Base-by-base conservation (phyloP, 257 asterid species). In the Voacanga thouarsii region DNA sequence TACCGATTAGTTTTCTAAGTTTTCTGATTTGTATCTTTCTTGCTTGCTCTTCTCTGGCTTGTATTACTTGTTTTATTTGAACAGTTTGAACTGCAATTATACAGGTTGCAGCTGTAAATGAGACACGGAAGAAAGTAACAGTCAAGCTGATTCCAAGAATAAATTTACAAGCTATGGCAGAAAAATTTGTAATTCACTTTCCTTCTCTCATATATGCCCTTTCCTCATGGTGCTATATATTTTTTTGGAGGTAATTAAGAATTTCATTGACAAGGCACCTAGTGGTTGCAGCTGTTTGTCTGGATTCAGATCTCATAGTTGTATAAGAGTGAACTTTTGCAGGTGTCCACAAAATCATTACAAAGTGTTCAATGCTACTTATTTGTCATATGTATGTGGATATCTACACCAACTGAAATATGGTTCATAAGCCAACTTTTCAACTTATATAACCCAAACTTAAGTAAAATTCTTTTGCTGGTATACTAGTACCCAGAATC, bases 81-180 rank as follows among this genome's bases (percentile, higher is more conserved):
- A 64, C 45, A 12, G 51, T 72, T 70, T 64, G 59, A 45, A 43
- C 7, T 75, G 21, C 23, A 37, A 24, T 67, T 63, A 0, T 75
- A 45, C 80, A 96, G 99, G 95, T 96, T 82, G 94, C 81, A 69
- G 87, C 92, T 47, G 89, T 93, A 83, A 89, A 89, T 82, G 83
- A 90, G 51, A 72, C 4, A 4, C 86, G 90, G 83, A 92, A 89
- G 88, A 93, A 93, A 86, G 97, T 86, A 69, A 92, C 97, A 1
- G 91, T 89, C 76, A 92, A 92, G 85, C 88, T 96, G 88, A 82
- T 96, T 82, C 99, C 99, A 49, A 87, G 99, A 86, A 89, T 96
- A 57, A 97, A 96, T 84, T 83, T 96, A 75, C 91, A 87, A 83
- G 93, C 98, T 64, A 71, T 96, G 90, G 99, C 99, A n/a, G 94